Evolutionary conservation across 169 alveolate species (phyloP).

Genomic region (Plasmodium gonderi): DNA sequence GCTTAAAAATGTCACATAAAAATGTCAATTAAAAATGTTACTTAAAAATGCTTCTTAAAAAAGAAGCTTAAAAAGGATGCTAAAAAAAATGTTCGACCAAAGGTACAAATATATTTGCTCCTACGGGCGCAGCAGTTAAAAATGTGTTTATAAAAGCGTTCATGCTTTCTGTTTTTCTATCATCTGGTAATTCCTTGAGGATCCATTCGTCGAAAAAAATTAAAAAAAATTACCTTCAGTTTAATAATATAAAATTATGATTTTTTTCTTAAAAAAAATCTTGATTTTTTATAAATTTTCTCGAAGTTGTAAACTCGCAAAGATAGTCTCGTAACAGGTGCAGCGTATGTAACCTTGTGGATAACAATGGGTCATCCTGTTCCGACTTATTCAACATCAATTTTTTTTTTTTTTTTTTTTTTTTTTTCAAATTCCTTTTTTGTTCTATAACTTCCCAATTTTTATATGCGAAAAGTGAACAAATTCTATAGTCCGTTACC

Average conservation of each 20-base stretch:
- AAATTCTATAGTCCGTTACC: not conserved
- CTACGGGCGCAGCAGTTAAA: too few species aligned
- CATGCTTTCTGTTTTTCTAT: not conserved
- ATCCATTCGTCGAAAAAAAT: not conserved
- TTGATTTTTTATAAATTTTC: not conserved
- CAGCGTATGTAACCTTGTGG: not conserved
- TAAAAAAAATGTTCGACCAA: too few species aligned
- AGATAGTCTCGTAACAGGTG: not conserved
- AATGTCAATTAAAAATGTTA: not conserved
- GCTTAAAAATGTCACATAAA: too few species aligned
- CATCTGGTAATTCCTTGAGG: not conserved
- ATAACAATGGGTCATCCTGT: conserved; percentile 2
- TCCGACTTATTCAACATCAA: conserved; percentile 65
- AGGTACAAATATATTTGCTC: too few species aligned
- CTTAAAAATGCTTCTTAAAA: too few species aligned
- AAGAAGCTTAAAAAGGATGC: not conserved
- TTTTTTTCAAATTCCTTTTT: not conserved
- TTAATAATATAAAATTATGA: not conserved
- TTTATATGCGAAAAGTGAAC: not conserved
- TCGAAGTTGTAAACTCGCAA: not conserved
- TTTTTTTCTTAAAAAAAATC: not conserved
- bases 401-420: conserved; percentile 27
- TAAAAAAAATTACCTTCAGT: not conserved
- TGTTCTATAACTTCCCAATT: not conserved
- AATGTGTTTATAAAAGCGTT: not conserved